Conservation (phyloP, 805 yeast genomes). For the Kuraishia borneana region DNA sequence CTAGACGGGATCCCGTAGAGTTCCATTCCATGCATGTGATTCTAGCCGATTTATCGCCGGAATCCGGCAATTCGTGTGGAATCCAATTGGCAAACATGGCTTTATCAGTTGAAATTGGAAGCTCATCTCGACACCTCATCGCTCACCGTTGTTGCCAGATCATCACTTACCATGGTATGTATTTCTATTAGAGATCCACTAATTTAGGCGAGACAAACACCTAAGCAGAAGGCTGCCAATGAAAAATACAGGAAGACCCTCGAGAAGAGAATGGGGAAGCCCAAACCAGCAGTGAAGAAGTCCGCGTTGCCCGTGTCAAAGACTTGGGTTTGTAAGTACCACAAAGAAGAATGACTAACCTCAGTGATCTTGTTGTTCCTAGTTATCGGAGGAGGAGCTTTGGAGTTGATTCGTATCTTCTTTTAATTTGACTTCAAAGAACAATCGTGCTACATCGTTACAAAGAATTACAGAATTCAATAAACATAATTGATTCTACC, state of each 20-base stretch:
- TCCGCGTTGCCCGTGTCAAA: constrained; percentile 44
- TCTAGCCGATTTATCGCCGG: constrained; percentile 14
- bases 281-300: constrained; percentile 29
- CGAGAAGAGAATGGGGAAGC: constrained; percentile 67
- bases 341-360: background rate
- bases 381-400: constrained; percentile 72
- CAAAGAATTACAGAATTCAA: too few species aligned
- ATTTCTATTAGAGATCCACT: too few species aligned
- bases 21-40: constrained; percentile 27
- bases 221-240: constrained; percentile 82
- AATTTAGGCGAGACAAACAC: constrained; percentile 78
- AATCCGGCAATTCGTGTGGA: constrained; percentile 1
- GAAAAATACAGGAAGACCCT: constrained; percentile 67
- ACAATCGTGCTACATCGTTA: background rate
- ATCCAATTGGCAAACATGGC: constrained; percentile 1
- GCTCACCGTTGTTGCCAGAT: too few species aligned
- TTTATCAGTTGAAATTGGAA: too few species aligned
- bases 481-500: too few species aligned
- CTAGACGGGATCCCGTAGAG: constrained; percentile 28
- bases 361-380: constrained; percentile 38
- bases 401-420: constrained; percentile 52
- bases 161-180: too few species aligned
- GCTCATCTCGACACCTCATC: too few species aligned
- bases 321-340: constrained; percentile 49
- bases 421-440: constrained; percentile 19